Evolutionary conservation across 2,329 filamentous ascomycete genomes (phyloP).

Genomic region (Trichoderma sp.): DNA sequence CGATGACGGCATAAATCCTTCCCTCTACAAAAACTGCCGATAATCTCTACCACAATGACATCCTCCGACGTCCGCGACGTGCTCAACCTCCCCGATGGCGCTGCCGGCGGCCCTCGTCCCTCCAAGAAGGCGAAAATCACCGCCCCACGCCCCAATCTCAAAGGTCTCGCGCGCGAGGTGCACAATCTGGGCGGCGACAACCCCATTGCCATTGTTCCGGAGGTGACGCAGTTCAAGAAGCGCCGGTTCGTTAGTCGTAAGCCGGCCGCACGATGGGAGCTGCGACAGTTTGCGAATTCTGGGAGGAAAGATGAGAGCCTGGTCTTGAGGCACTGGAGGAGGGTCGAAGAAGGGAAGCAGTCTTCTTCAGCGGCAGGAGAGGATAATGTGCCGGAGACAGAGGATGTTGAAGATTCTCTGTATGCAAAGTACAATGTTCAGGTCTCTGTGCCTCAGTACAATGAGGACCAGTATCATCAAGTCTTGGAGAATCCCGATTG

Average conservation of each 20-base stretch:
- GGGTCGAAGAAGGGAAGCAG: constrained; percentile 50
- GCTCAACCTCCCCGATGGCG: constrained; percentile 69
- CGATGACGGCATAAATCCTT: constrained; percentile 14
- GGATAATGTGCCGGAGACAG: constrained; percentile 29
- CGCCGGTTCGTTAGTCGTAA: constrained; percentile 53
- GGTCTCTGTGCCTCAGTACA: constrained; percentile 76
- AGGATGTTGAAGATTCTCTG: constrained; percentile 52
- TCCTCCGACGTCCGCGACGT: constrained; percentile 84
- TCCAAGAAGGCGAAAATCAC: constrained; percentile 72
- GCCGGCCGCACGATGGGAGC: constrained; percentile 61
- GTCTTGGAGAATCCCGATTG: constrained; percentile 74
- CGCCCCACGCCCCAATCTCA: constrained; percentile 58
- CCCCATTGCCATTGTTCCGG: constrained; percentile 64
- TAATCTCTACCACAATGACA: constrained; percentile 52
- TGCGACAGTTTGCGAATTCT: constrained; percentile 71
- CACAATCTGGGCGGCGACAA: constrained; percentile 65
- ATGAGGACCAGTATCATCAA: constrained; percentile 78
- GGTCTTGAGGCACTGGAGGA: constrained; percentile 76
- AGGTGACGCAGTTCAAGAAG: constrained; percentile 59
- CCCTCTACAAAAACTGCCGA: not conserved
- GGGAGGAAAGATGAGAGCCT: constrained; percentile 68
- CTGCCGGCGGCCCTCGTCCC: constrained; percentile 49
- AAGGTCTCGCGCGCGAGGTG: constrained; percentile 63
- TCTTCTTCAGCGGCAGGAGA: constrained; percentile 26
- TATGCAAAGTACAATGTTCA: constrained; percentile 89